Conservation (phyloP, 2,329 filamentous ascomycete species). For the Aphanoascus verrucosus region DNA sequence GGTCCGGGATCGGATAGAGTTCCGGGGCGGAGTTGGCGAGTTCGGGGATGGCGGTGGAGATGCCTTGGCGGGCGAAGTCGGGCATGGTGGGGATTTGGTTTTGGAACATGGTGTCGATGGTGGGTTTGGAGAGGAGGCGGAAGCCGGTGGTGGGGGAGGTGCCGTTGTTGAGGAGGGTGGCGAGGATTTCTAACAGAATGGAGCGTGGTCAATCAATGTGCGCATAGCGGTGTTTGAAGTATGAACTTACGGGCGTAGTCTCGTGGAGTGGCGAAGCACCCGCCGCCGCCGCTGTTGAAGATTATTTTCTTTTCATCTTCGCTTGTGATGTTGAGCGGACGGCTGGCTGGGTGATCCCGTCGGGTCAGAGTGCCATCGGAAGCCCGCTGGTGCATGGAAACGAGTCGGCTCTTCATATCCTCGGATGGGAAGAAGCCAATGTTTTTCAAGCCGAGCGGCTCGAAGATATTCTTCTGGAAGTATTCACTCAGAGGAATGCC, state of each 20-base stretch:
- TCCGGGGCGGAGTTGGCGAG: conserved; percentile 28
- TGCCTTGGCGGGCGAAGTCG: conserved; percentile 39
- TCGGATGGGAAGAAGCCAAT: conserved; percentile 48
- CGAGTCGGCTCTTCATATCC: conserved; percentile 46
- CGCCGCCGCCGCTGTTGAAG: conserved; percentile 53
- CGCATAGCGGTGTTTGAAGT: not conserved
- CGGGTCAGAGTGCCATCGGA: conserved; percentile 33
- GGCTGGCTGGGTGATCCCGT: conserved; percentile 43
- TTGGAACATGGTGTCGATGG: conserved; percentile 53
- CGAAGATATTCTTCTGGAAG: conserved; percentile 39
- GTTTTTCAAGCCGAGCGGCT: conserved; percentile 40
- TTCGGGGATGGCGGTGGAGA: conserved; percentile 41
- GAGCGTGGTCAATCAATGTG: not conserved
- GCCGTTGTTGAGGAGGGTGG: conserved; percentile 54
- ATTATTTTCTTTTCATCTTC: conserved; percentile 36
- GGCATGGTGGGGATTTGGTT: conserved; percentile 52
- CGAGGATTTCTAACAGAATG: conserved; percentile 44
- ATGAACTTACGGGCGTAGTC: conserved; percentile 48
- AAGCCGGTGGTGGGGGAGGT: conserved; percentile 46
- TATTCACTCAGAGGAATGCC: conserved; percentile 41
- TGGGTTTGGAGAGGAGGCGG: conserved; percentile 46
- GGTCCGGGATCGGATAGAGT: conserved; percentile 27
- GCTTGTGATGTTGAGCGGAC: conserved; percentile 37
- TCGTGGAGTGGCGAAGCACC: conserved; percentile 48
- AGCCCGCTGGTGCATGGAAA: conserved; percentile 46